phyloP scores from a whole-genome alignment of 2,329 filamentous ascomycete species.

The Plectosphaerella cucumerina region DNA sequence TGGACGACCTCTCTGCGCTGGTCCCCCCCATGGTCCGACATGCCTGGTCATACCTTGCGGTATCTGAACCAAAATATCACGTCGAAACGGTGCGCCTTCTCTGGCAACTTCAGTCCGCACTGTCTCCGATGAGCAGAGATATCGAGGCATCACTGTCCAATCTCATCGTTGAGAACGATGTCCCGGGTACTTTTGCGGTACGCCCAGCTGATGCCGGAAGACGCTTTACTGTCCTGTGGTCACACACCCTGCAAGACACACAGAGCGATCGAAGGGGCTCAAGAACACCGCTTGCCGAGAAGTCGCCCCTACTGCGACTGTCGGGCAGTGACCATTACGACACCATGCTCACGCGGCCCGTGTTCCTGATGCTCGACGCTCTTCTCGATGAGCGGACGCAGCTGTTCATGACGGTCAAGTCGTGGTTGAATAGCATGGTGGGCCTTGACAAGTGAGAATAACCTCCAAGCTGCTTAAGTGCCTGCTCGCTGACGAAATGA shows the following conservation, averaged over 20 bases:
- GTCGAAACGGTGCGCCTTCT: slow-evolving; percentile 85
- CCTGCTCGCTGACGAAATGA: neutral
- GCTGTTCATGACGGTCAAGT: slow-evolving; percentile 70
- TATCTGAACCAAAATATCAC: slow-evolving; percentile 85
- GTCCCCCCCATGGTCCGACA: slow-evolving; percentile 65
- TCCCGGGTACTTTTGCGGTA: slow-evolving; percentile 39
- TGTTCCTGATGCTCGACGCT: slow-evolving; percentile 78
- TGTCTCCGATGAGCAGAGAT: slow-evolving; percentile 63
- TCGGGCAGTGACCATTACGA: slow-evolving; percentile 61
- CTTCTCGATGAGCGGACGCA: slow-evolving; percentile 70
- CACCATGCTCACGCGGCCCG: slow-evolving; percentile 71
- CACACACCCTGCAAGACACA: slow-evolving; percentile 64
- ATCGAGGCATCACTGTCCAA: slow-evolving; percentile 75
- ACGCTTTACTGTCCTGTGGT: slow-evolving; percentile 75
- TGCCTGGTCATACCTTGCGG: slow-evolving; percentile 77
- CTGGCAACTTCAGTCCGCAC: slow-evolving; percentile 76
- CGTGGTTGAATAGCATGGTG: slow-evolving; percentile 70
- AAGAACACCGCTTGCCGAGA: slow-evolving; percentile 30
- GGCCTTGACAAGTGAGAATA: slow-evolving; percentile 62
- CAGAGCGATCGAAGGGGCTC: slow-evolving; percentile 35
- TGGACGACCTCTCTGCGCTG: slow-evolving; percentile 53
- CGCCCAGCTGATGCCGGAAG: slow-evolving; percentile 58
- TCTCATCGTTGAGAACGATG: slow-evolving; percentile 57
- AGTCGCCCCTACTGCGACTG: slow-evolving; percentile 34
- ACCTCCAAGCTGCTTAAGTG: slow-evolving; percentile 1